Evolutionary conservation across 192 early-diverging fungal genomes (phyloP).

Genomic region (Physocladia obscura): DNA sequence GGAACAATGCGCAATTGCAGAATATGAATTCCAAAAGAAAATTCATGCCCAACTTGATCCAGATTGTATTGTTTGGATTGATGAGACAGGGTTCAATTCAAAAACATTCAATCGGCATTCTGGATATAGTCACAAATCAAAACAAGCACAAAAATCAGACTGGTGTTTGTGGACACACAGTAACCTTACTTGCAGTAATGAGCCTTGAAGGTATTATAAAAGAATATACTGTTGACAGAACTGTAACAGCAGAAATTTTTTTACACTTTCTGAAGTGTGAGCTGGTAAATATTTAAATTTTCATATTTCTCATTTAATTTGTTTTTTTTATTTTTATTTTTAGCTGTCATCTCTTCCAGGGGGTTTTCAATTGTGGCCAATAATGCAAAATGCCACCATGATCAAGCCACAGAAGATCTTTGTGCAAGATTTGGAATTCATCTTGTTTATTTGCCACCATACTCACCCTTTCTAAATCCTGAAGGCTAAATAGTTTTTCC

Average conservation of each 20-base stretch:
- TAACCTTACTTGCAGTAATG: constrained; percentile 5
- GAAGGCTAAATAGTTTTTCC: no score
- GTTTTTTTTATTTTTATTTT: background rate
- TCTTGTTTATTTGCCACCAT: background rate
- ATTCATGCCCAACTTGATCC: background rate
- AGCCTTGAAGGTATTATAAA: background rate
- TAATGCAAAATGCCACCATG: background rate
- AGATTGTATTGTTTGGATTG: background rate
- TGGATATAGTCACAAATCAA: no score
- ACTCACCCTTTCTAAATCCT: background rate
- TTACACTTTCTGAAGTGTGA: background rate
- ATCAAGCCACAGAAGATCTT: background rate
- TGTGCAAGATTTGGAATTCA: background rate
- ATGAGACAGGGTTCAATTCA: background rate
- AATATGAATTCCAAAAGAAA: background rate
- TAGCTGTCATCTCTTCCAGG: background rate
- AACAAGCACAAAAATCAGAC: no score
- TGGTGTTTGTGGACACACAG: background rate
- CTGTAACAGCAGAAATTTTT: constrained; percentile 1
- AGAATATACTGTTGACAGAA: background rate
- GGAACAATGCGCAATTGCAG: background rate
- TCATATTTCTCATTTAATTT: background rate
- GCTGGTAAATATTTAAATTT: no score
- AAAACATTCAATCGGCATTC: background rate
- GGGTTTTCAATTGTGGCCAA: background rate